These are phyloP conservation scores for Pneumocystis wakefieldiae DNA, from an alignment of 1,139 yeast species.

Conservation along the genomic window DNA sequence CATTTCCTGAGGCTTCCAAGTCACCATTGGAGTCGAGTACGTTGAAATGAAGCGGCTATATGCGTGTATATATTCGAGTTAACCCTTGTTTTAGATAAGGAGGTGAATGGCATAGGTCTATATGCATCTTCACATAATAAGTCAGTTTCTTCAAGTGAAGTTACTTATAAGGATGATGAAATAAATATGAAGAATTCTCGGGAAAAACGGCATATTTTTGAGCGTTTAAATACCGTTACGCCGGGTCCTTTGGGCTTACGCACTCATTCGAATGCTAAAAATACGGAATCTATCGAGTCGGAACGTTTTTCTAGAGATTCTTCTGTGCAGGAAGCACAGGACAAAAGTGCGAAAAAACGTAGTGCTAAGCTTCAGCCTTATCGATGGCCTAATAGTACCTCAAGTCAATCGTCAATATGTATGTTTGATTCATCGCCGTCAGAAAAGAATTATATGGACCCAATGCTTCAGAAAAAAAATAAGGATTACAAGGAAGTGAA, in stretches of 20 bases:
- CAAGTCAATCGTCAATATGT: neutral
- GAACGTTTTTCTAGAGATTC: neutral
- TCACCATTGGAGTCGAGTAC: neutral
- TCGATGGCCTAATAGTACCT: neutral
- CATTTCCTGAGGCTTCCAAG: neutral
- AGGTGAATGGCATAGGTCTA: neutral
- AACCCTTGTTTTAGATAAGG: neutral
- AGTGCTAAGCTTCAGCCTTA: neutral
- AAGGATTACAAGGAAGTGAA: neutral
- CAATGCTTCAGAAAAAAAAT: neutral
- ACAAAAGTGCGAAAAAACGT: neutral
- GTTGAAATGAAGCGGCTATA: neutral
- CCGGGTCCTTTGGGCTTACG: neutral
- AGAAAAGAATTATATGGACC: neutral
- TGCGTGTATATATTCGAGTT: neutral
- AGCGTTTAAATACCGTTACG: neutral
- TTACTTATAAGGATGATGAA: neutral
- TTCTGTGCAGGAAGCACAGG: neutral
- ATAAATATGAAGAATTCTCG: neutral
- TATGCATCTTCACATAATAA: neutral
- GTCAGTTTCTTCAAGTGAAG: neutral
- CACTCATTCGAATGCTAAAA: neutral
- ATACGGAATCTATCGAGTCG: neutral
- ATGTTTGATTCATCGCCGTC: neutral
- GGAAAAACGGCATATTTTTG: neutral